Percentiles rank a stretch among this genome's conserved stretches.
These are phyloP conservation scores for Aleurites moluccanus DNA, from an alignment of 441 rosid genomes.

Conservation along the genomic window DNA sequence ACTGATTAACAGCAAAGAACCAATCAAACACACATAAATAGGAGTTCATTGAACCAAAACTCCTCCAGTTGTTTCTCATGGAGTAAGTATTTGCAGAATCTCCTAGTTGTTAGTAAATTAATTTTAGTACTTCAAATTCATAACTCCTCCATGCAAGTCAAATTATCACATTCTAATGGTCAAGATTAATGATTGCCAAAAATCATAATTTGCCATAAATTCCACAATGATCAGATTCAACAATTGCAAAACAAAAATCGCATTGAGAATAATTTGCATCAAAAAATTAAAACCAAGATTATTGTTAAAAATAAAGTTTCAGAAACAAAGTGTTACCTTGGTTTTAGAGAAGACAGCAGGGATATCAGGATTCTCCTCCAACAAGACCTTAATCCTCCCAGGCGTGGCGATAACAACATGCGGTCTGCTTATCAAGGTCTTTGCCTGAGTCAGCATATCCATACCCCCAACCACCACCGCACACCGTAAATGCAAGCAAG, in stretches of 20 bases:
- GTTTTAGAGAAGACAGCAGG: constrained; percentile 72
- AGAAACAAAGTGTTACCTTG: constrained; percentile 42
- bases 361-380: constrained; percentile 76
- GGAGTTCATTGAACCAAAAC: not conserved
- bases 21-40: not conserved
- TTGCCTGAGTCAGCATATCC: constrained; percentile 79
- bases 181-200: not conserved
- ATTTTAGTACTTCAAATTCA: not conserved
- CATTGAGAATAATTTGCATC: not conserved
- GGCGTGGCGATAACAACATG: constrained; percentile 92
- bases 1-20: constrained; percentile 38
- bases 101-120: not conserved
- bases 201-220: not conserved
- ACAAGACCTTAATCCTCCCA: constrained; percentile 77
- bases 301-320: not conserved
- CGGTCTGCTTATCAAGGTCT: constrained; percentile 61
- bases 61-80: not conserved
- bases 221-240: not conserved
- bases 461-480: constrained; percentile 88
- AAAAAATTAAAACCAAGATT: not conserved
- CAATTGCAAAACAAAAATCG: not conserved
- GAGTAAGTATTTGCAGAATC: not conserved
- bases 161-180: not conserved
- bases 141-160: not conserved
- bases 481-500: constrained; percentile 74